Conservation (phyloP, 2,329 filamentous ascomycete genomes). For the Scedosporium minutisporum region DNA sequence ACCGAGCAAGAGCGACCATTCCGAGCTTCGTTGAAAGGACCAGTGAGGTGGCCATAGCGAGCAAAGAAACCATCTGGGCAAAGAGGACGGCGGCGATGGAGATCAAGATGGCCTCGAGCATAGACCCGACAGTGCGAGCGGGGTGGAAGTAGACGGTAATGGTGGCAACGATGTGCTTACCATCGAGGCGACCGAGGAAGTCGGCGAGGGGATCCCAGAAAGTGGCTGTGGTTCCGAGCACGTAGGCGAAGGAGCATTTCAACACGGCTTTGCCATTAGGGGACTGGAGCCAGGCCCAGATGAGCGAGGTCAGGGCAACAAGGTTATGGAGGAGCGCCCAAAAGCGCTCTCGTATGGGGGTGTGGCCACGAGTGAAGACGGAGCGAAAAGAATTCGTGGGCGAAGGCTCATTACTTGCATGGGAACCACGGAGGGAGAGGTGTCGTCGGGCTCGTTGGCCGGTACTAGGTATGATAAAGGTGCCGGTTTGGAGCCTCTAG, state of each 20-base stretch:
- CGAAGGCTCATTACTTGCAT: conserved; percentile 18
- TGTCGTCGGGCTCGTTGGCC: conserved; percentile 74
- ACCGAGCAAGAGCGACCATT: conserved; percentile 63
- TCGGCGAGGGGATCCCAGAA: conserved; percentile 65
- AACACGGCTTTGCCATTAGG: conserved; percentile 70
- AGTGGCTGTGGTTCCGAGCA: conserved; percentile 77
- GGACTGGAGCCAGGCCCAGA: conserved; percentile 56
- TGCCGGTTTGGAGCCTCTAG: conserved; percentile 71
- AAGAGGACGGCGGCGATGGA: conserved; percentile 73
- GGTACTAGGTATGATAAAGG: conserved; percentile 76
- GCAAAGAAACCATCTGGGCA: conserved; percentile 55
- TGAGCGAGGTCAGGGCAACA: conserved; percentile 24
- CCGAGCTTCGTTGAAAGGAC: conserved; percentile 61
- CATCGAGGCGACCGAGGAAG: conserved; percentile 73
- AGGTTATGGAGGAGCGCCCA: conserved; percentile 25
- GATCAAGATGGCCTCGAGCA: conserved; percentile 75
- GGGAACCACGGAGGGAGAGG: conserved; percentile 56
- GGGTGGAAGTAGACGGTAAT: conserved; percentile 94
- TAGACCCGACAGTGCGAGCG: conserved; percentile 74
- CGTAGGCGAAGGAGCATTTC: conserved; percentile 85
- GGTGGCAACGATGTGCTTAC: conserved; percentile 89
- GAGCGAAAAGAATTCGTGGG: conserved; percentile 22
- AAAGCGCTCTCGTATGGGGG: conserved; percentile 21
- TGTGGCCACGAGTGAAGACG: conserved; percentile 24
- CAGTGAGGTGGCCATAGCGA: conserved; percentile 82